Base-by-base conservation (phyloP, 768 basidiomycete species). In the Hericium coralloides region DNA sequence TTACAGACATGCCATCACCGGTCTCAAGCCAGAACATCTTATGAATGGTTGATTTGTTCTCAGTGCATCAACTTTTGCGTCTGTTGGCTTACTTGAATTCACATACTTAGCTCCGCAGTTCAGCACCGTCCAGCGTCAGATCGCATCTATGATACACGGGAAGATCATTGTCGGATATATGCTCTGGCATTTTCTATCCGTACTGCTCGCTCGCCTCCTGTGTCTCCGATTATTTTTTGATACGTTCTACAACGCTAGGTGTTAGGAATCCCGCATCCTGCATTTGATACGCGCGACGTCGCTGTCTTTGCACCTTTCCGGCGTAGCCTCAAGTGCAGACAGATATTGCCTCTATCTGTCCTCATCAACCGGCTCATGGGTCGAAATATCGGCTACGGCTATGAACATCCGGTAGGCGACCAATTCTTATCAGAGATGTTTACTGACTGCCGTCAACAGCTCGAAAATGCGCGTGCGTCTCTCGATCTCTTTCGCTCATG, bases 101-200 rank as follows among this genome's bases (percentile, higher is more conserved):
- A 22, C 14, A 17, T 31, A 47, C 63, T 17, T 60, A 81, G 81
- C 77, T n/a, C 76, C 78, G 6, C 55, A 63, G n/a, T 82, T 82
- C 64, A 66, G 69, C 37, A 72, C 76, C 55, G 76, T 82, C 10
- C 79, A 79, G 63, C 61, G 69, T 38, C 70, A 67, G 8, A 77
- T 81, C 9, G 70, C 73, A 12, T 62, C 64, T n/a, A 60, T 78
- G 47, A 72, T 82, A 51, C 66, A 63, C 17, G 69, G 72, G 57
- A 81, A 79, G 61, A 74, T 82, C 17, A 65, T 83, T 25, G 72
- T 83, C n/a, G 81, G 82, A n/a, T 76, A 83, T 62, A 68, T 72
- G 36, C 65, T 82, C 18, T 82, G 80, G 80, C 69, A 73, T 43
- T 76, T 79, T 60, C 67, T 82, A 58, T 80, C 80, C 50, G 81